A percentile compares a stretch with the other conserved stretches of the same genome.
Conservation (phyloP, 495 filamentous ascomycete species). For the Aspergillus mulundensis region DNA sequence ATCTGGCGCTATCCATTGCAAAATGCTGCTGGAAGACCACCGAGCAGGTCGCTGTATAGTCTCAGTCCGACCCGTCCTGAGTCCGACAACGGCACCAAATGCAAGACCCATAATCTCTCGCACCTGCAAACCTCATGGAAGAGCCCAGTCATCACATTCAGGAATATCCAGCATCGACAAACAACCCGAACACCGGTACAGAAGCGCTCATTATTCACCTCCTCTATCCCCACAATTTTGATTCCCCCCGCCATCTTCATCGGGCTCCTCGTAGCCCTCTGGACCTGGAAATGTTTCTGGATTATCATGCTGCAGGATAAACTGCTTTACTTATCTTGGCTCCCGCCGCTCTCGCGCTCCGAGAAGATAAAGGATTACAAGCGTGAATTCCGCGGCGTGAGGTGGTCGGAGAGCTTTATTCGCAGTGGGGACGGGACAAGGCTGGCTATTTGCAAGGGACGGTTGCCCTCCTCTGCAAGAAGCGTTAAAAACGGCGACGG, state of each 20-base stretch:
- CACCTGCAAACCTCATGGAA: too few relatives aligned
- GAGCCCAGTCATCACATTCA: too few relatives aligned
- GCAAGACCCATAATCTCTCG: too few relatives aligned
- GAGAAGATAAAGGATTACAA: slow-evolving; percentile 59
- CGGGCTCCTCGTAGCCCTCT: slow-evolving; percentile 62
- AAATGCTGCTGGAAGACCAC: too few relatives aligned
- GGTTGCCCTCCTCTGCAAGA: background rate
- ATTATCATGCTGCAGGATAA: slow-evolving; percentile 78
- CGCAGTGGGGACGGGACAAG: slow-evolving; percentile 58
- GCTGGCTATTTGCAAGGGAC: slow-evolving; percentile 52
- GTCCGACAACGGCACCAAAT: too few relatives aligned
- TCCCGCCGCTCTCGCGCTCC: slow-evolving; percentile 55
- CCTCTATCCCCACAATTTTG: too few relatives aligned
- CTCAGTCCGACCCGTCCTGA: too few relatives aligned
- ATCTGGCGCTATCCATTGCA: too few relatives aligned
- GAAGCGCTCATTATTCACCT: too few relatives aligned
- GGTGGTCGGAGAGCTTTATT: slow-evolving; percentile 57
- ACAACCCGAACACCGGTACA: too few relatives aligned
- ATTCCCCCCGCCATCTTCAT: slow-evolving; percentile 65
- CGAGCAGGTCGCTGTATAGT: too few relatives aligned
- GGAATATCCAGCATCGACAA: too few relatives aligned
- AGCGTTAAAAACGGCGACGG: background rate
- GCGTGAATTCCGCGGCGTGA: slow-evolving; percentile 51
- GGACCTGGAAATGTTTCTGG: slow-evolving; percentile 79
- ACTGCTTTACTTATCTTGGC: slow-evolving; percentile 74